phyloP scores from a whole-genome alignment of 257 asterid species.

The Lavandula angustifolia region DNA sequence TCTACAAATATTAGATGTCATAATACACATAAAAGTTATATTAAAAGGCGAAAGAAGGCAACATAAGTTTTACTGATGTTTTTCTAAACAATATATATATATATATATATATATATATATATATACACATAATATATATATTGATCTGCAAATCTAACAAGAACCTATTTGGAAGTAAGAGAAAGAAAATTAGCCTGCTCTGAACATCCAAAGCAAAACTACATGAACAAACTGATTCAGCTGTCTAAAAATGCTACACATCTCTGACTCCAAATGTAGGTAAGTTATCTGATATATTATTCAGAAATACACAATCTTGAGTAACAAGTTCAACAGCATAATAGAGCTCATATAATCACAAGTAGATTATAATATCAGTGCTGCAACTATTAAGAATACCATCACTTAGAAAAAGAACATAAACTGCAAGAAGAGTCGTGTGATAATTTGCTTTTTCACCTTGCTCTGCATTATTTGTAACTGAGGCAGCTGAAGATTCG shows the following conservation, averaged over 20 bases:
- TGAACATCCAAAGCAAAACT: neutral
- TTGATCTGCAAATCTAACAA: neutral
- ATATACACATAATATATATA: slow-evolving; percentile 7
- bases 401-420: slow-evolving; percentile 31
- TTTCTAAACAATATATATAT: neutral
- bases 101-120: too few species aligned
- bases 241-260: neutral
- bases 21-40: neutral
- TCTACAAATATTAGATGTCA: neutral
- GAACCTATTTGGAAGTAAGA: neutral
- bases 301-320: slow-evolving; percentile 4
- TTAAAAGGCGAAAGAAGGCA: neutral
- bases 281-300: slow-evolving; percentile 1
- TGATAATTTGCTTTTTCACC: slow-evolving; percentile 43
- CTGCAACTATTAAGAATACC: slow-evolving; percentile 10
- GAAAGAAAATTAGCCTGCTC: neutral
- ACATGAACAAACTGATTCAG: neutral
- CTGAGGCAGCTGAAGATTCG: slow-evolving; percentile 63
- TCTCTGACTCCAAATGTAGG: neutral
- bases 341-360: neutral
- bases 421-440: slow-evolving; percentile 42
- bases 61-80: neutral
- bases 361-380: neutral
- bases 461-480: slow-evolving; percentile 46
- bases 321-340: slow-evolving; percentile 19